Base-by-base conservation (phyloP, 164 flowering plant genomes). In the Sextonia rubra region DNA sequence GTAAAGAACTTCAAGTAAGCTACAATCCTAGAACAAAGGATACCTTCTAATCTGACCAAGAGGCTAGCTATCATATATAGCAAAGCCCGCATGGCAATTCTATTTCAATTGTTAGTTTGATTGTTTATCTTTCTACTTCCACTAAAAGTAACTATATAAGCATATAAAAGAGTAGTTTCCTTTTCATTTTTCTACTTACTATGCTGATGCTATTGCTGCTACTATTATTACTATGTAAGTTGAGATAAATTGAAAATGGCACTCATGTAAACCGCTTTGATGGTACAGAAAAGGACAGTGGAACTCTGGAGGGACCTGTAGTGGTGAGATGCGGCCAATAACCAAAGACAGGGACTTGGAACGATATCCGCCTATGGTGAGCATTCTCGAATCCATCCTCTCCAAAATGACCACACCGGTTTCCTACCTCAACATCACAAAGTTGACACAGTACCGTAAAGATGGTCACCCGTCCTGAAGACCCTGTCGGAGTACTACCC, bases 231-330 rank as follows among this genome's bases (percentile, higher is more conserved):
- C 18, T 14, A 8, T 0, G 56, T 52, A 22, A 60, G 8, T 60
- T 22, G 23, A 63, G 32, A 63, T n/a, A n/a, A n/a, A 14, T 24
- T 63, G 4, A 14, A 12, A 63, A 24, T 58, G 4, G 18, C 6
- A n/a, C 12, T 58, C 17, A 58, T 58, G 23, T 12, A 15, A 4
- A 6, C 25, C 20, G 5, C 20, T 15, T 1, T 26, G 17, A 23
- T 29, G 25, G 27, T 70, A 26, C 72, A 87, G 94, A 56, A 88
- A 89, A 20, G 91, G 91, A 44, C 84, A 82, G 52, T 89, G 95
- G 92, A 84, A 84, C 55, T 80, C 91, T 0, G 88, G 92, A 1
- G 92, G 91, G 27, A 73, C 47, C 37, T 89, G 92, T 25, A 48
- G 84, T 18, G 80, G 83, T 0, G 94, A 88, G 78, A 85, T 69